Evolutionary conservation across 768 basidiomycete genomes (phyloP).

Genomic region (Boletales sp.): DNA sequence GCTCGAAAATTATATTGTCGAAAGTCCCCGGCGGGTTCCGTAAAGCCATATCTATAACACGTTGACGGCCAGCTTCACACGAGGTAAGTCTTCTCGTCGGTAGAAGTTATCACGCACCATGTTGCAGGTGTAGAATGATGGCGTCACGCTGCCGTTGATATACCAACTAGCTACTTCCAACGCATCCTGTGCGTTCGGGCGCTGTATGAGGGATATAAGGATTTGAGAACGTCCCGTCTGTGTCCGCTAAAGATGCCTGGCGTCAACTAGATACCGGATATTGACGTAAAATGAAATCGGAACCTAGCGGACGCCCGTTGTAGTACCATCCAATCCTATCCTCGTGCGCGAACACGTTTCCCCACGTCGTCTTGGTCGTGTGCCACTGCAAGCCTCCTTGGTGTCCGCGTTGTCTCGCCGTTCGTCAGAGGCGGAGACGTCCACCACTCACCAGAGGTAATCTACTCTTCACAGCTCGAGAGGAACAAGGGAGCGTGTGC

Average conservation of each 20-base stretch:
- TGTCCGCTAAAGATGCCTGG: not conserved
- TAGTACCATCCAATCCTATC: constrained; percentile 54
- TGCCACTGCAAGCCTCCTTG: constrained; percentile 39
- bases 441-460: too few relatives aligned
- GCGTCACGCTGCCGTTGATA: constrained; percentile 83
- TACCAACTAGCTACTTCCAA: constrained; percentile 72
- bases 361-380: constrained; percentile 80
- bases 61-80: not conserved
- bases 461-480: too few relatives aligned
- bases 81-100: constrained; percentile 35
- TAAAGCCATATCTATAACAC: constrained; percentile 75
- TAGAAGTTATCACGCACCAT: constrained; percentile 82
- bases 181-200: constrained; percentile 46
- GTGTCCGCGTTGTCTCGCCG: not conserved
- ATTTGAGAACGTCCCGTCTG: constrained; percentile 53
- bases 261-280: constrained; percentile 5
- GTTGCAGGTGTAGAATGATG: constrained; percentile 87
- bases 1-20: constrained; percentile 95
- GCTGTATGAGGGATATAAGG: constrained; percentile 67
- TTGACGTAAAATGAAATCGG: not conserved
- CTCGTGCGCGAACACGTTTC: constrained; percentile 93
- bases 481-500: too few relatives aligned
- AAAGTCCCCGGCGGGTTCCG: constrained; percentile 92
- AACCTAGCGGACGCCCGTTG: constrained; percentile 73
- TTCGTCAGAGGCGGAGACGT: too few relatives aligned